Evolutionary conservation across 352 stramenopile genomes (phyloP), one percentile per base, ranked within the genome.

Genomic region (Globisporangium solare): DNA sequence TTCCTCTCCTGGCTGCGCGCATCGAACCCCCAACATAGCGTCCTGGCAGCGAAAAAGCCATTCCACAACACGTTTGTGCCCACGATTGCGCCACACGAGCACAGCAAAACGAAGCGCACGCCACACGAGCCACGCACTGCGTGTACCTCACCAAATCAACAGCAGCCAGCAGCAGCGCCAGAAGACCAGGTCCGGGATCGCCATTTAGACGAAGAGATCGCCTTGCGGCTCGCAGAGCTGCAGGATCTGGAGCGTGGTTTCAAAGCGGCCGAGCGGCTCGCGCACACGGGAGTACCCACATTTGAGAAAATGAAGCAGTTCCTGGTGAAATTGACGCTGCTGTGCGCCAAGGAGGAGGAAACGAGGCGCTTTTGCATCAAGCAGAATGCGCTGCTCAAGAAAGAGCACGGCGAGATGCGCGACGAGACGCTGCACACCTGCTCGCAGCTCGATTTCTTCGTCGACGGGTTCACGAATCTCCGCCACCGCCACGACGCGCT

Each of bases 231-330:
- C 12, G 47, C 53, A 0, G 74, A 89, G 35, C 35, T 92, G 8
- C 54, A 72, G 48, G 52, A 60, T 4, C 62, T 89, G 10, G 82
- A 92, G 57, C 15, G 47, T 0, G 74, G 70, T 6, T 87, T 90
- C 63, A 92, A 92, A 49, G 58, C 65, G 0, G 68, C 82, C 0
- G 82, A 92, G 50, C 74, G 77, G 0, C 56, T 67, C 2, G 64
- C 85, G 10, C 82, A 92, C 51, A 78, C 63, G 0, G 82, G 82
- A 0, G 58, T 70, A 0, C 76, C 78, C 2, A 74, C 64, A n/a
- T 90, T 90, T 49, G 77, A 92, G 17, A 92, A 90, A 54, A 67
- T 92, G 41, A 90, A 92, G 56, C 48, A 56, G 27, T 92, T 92
- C 57, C 51, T 92, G 12, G 55, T 89, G 21, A 71, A 76, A 32